phyloP scores from a whole-genome alignment of 2,329 filamentous ascomycete species.

The Fusarium pseudonygamai region DNA sequence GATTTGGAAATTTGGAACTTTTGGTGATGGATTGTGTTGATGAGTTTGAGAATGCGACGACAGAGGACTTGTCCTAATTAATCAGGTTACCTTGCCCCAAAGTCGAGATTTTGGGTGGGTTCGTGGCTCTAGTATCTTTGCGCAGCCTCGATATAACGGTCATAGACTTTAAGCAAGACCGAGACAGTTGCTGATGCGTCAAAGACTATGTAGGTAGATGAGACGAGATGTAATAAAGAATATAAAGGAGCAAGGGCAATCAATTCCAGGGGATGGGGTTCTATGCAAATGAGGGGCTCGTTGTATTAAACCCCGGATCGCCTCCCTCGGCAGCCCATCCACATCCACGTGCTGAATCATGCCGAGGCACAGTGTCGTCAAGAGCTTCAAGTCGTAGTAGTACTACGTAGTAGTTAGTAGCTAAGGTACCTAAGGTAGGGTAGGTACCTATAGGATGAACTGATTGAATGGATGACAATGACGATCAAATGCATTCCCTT shows the following conservation, averaged over 20 bases:
- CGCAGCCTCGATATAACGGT: neutral
- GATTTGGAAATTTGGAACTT: neutral
- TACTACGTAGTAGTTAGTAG: too few relatives aligned
- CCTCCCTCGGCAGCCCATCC: conserved; percentile 24
- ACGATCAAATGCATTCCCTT: neutral
- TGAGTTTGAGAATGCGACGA: neutral
- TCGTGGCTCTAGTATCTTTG: conserved; percentile 8
- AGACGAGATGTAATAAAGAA: neutral
- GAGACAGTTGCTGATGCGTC: neutral
- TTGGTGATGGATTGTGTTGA: neutral
- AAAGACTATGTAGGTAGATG: neutral
- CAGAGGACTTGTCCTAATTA: conserved; percentile 16
- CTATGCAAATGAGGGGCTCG: conserved; percentile 21
- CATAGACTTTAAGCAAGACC: neutral
- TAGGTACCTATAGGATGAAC: neutral
- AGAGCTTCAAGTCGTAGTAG: neutral
- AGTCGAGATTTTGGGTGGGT: neutral
- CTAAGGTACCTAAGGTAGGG: too few relatives aligned
- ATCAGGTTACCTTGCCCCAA: conserved; percentile 8
- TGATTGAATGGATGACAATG: neutral
- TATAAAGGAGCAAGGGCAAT: conserved; percentile 2
- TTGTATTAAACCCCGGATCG: conserved; percentile 17
- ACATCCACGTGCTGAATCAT: conserved; percentile 25
- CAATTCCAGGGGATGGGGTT: neutral
- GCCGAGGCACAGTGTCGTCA: conserved; percentile 28